These are phyloP conservation scores for Rubroboletus pulcherrimus DNA, from an alignment of 768 basidiomycete species.

Conservation along the genomic window DNA sequence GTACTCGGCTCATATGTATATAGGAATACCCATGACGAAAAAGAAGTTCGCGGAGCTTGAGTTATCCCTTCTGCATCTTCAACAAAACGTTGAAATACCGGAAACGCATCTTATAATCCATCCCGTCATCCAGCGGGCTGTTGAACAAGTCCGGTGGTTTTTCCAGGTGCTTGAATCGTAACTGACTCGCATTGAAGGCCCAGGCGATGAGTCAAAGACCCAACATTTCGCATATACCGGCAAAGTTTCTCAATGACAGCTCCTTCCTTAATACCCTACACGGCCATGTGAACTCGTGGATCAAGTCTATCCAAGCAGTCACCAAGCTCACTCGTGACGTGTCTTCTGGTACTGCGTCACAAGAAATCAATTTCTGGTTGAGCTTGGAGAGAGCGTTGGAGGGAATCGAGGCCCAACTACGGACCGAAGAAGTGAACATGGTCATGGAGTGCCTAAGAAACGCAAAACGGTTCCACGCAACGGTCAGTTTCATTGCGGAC, in stretches of 20 bases:
- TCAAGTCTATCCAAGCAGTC: conserved; percentile 95
- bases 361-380: conserved; percentile 99
- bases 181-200: conserved; percentile 29
- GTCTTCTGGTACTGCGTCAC: conserved; percentile 89
- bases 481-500: conserved; percentile 96
- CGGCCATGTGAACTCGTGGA: conserved; percentile 94
- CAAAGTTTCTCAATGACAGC: conserved; percentile 77
- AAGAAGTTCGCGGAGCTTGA: conserved; percentile 99
- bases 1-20: conserved; percentile 4
- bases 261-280: conserved; percentile 92
- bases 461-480: conserved; percentile 95
- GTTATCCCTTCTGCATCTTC: conserved; percentile 86
- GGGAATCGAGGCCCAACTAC: conserved; percentile 86
- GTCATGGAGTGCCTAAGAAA: conserved; percentile 92
- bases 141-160: conserved; percentile 54
- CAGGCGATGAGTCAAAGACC: conserved; percentile 56
- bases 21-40: conserved; percentile 95
- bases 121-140: conserved; percentile 81
- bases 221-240: conserved; percentile 71
- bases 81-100: conserved; percentile 99
- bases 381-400: conserved; percentile 92
- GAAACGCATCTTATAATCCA: conserved; percentile 93
- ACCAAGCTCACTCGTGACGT: conserved; percentile 96
- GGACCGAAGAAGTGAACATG: conserved; percentile 89
- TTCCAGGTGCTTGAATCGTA: conserved; percentile 28